These are phyloP conservation scores for Diplodia intermedia DNA, from an alignment of 2,329 filamentous ascomycete genomes.

Conservation along the genomic window DNA sequence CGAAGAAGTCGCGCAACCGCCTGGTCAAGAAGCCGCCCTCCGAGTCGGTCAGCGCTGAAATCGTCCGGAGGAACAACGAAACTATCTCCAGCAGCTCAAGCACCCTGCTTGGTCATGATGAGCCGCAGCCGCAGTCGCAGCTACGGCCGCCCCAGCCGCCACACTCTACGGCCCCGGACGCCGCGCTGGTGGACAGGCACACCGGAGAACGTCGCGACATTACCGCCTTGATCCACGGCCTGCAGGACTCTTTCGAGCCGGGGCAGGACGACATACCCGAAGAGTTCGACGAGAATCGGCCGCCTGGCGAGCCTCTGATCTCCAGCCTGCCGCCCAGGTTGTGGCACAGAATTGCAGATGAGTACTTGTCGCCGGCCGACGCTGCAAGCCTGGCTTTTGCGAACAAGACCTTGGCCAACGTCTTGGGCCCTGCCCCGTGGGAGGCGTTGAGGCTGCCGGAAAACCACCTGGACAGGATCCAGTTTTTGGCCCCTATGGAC, in stretches of 20 bases:
- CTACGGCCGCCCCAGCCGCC: neutral
- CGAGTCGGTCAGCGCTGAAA: slow-evolving; percentile 21
- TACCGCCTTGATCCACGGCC: slow-evolving; percentile 49
- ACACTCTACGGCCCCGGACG: slow-evolving; percentile 8
- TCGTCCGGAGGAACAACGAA: slow-evolving; percentile 28
- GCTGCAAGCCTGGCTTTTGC: slow-evolving; percentile 58
- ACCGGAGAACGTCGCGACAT: slow-evolving; percentile 39
- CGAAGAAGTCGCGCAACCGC: slow-evolving; percentile 29
- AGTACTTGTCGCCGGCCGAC: slow-evolving; percentile 54
- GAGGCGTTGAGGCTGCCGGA: slow-evolving; percentile 43
- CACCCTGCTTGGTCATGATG: slow-evolving; percentile 8
- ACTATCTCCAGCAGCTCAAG: slow-evolving; percentile 21
- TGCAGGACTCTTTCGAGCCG: slow-evolving; percentile 47
- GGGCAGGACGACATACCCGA: slow-evolving; percentile 36
- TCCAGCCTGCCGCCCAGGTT: slow-evolving; percentile 54
- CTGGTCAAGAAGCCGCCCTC: slow-evolving; percentile 29
- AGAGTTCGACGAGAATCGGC: slow-evolving; percentile 45
- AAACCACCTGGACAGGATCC: slow-evolving; percentile 55
- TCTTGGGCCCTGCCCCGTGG: slow-evolving; percentile 53
- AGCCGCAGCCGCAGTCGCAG: neutral
- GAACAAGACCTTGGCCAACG: slow-evolving; percentile 54
- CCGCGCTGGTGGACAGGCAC: slow-evolving; percentile 28
- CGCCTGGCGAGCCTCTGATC: slow-evolving; percentile 40
- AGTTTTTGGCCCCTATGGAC: slow-evolving; percentile 62
- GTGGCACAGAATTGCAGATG: slow-evolving; percentile 54